These are phyloP conservation scores for Orbilia oligospora DNA, from an alignment of 2,329 filamentous ascomycete genomes.

Conservation along the genomic window DNA sequence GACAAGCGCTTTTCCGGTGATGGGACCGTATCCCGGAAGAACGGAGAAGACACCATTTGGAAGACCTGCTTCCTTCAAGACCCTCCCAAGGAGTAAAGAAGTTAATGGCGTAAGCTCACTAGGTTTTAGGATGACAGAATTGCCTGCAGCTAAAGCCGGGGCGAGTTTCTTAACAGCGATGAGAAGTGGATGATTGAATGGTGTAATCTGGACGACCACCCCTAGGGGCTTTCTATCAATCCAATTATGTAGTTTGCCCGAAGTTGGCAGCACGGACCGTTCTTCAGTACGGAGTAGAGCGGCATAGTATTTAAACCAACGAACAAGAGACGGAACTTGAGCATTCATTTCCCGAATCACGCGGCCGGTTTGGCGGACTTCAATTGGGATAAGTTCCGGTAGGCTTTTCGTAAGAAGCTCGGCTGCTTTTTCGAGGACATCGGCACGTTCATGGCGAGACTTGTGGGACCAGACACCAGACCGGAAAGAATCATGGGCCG, in stretches of 20 bases:
- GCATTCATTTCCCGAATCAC: slow-evolving; percentile 79
- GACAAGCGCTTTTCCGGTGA: slow-evolving; percentile 72
- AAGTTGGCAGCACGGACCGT: slow-evolving; percentile 76
- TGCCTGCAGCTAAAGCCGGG: slow-evolving; percentile 66
- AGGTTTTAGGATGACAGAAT: slow-evolving; percentile 67
- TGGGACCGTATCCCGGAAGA: slow-evolving; percentile 71
- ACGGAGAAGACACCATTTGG: slow-evolving; percentile 69
- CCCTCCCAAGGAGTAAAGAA: slow-evolving; percentile 66
- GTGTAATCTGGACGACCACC: slow-evolving; percentile 73
- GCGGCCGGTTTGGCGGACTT: slow-evolving; percentile 78
- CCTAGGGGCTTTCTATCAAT: slow-evolving; percentile 73
- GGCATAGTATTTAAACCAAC: slow-evolving; percentile 81
- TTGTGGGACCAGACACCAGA: slow-evolving; percentile 73
- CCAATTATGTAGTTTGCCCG: slow-evolving; percentile 74
- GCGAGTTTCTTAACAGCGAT: slow-evolving; percentile 67
- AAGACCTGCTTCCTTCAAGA: slow-evolving; percentile 68
- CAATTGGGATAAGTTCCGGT: slow-evolving; percentile 74
- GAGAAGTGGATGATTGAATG: slow-evolving; percentile 74
- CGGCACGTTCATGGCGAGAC: slow-evolving; percentile 73
- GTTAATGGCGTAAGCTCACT: slow-evolving; percentile 68
- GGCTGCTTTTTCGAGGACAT: slow-evolving; percentile 75
- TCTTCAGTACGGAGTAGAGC: slow-evolving; percentile 78
- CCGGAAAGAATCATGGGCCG: slow-evolving; percentile 70
- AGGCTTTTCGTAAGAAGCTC: slow-evolving; percentile 71
- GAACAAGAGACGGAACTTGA: slow-evolving; percentile 76